Conservation (phyloP, 495 filamentous ascomycete species). For the Alectoria sarmentosa region DNA sequence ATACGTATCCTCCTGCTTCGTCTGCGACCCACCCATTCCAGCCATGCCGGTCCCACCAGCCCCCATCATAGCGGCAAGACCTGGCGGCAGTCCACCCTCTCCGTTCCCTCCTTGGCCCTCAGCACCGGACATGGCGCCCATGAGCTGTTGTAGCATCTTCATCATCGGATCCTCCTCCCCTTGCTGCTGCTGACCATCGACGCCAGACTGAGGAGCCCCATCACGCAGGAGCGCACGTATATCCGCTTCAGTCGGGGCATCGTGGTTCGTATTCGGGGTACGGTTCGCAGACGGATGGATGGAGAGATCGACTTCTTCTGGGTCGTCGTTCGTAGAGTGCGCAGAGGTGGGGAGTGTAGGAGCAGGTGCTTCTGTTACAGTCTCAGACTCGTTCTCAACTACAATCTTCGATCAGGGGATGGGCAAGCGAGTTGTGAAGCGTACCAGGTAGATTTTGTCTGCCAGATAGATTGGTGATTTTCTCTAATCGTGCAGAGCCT, state of each 20-base stretch:
- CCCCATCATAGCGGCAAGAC: constrained; percentile 33
- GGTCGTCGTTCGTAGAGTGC: constrained; percentile 43
- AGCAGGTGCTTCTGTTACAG: constrained; percentile 30
- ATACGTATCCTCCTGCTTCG: constrained; percentile 21
- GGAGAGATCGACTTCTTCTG: constrained; percentile 69
- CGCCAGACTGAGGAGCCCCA: constrained; percentile 30
- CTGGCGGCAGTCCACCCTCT: constrained; percentile 31
- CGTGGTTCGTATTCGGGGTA: constrained; percentile 8
- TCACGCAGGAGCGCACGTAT: constrained; percentile 40
- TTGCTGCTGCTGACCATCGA: constrained; percentile 31
- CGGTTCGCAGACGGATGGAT: constrained; percentile 46
- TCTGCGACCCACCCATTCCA: constrained; percentile 32
- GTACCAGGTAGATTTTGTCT: constrained; percentile 45
- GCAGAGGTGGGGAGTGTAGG: constrained; percentile 11
- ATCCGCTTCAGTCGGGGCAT: constrained; percentile 23
- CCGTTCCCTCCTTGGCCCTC: constrained; percentile 25
- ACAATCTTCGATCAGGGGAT: constrained; percentile 29
- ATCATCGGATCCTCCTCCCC: constrained; percentile 52
- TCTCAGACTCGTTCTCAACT: constrained; percentile 21
- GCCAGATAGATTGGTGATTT: constrained; percentile 74
- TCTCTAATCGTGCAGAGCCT: constrained; percentile 70
- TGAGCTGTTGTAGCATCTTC: constrained; percentile 53
- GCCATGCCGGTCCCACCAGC: constrained; percentile 23
- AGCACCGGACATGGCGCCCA: constrained; percentile 40
- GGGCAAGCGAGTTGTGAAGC: constrained; percentile 10